Evolutionary conservation across 805 yeast genomes (phyloP).

Genomic region (Ogataea pini): DNA sequence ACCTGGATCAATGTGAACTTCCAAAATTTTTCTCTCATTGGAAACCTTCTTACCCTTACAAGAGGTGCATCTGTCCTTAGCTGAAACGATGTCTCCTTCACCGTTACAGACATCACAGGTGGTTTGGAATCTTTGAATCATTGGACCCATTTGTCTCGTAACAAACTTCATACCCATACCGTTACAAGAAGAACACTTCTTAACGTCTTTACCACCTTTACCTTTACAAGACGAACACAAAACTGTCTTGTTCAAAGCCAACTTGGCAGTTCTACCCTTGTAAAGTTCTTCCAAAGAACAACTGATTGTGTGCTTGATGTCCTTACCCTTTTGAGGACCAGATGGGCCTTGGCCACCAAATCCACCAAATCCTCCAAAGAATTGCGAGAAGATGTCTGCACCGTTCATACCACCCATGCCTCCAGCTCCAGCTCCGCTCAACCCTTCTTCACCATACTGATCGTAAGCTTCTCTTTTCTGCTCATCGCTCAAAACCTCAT

Average conservation of each 20-base stretch:
- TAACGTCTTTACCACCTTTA: constrained; percentile 92
- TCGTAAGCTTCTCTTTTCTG: constrained; percentile 90
- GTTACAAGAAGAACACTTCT: constrained; percentile 81
- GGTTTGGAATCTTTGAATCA: constrained; percentile 97
- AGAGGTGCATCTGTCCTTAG: constrained; percentile 82
- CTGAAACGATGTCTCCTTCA: constrained; percentile 82
- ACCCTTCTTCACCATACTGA: constrained; percentile 90
- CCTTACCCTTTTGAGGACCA: constrained; percentile 88
- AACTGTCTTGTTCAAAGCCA: constrained; percentile 90
- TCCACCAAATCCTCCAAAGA: constrained; percentile 66
- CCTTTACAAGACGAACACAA: constrained; percentile 90
- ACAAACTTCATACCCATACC: constrained; percentile 92
- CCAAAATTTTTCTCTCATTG: constrained; percentile 87
- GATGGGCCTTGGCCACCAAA: constrained; percentile 64
- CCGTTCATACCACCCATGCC: constrained; percentile 54
- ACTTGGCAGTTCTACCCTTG: constrained; percentile 90
- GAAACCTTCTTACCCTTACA: constrained; percentile 90
- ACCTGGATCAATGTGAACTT: constrained; percentile 95
- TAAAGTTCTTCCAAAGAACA: constrained; percentile 91
- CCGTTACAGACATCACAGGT: constrained; percentile 92
- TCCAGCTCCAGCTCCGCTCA: constrained; percentile 73
- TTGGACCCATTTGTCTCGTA: constrained; percentile 98
- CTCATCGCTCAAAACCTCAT: constrained; percentile 83
- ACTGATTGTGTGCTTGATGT: constrained; percentile 82
- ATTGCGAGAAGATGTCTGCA: constrained; percentile 58